Conservation (phyloP, 1,139 yeast genomes). For the Geotrichum reessii region DNA sequence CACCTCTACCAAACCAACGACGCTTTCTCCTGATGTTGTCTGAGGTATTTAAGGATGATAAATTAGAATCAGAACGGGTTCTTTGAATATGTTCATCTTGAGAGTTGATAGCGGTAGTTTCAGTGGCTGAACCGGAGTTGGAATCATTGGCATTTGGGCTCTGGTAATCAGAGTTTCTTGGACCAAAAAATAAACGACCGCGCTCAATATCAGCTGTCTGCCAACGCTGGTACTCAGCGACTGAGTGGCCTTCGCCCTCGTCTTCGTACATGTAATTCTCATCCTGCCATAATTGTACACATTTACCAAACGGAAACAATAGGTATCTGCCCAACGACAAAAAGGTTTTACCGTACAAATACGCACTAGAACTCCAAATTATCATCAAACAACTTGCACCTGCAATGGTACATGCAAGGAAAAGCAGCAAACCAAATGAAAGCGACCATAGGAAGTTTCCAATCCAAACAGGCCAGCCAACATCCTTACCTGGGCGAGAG, state of each 20-base stretch:
- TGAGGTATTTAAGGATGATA: background rate
- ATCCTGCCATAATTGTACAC: constrained; percentile 72
- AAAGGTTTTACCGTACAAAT: constrained; percentile 56
- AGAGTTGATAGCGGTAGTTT: background rate
- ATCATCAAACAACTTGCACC: constrained; percentile 40
- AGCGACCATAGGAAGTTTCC: constrained; percentile 76
- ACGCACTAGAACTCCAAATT: constrained; percentile 39
- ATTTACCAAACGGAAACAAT: constrained; percentile 82
- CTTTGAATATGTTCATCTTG: constrained; percentile 3
- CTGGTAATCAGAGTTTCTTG: constrained; percentile 6
- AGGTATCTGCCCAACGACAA: constrained; percentile 64
- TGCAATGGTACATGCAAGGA: constrained; percentile 50
- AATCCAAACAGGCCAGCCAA: constrained; percentile 57
- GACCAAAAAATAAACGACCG: constrained; percentile 67
- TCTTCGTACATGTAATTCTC: constrained; percentile 82
- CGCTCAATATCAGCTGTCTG: constrained; percentile 58
- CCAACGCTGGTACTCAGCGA: constrained; percentile 87
- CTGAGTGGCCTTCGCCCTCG: constrained; percentile 78
- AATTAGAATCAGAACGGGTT: constrained; percentile 2
- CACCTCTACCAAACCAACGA: constrained; percentile 85
- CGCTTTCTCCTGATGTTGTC: constrained; percentile 8
- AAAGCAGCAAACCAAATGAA: constrained; percentile 63
- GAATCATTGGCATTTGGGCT: background rate
- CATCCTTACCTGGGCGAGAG: constrained; percentile 54
- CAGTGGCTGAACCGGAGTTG: background rate